phyloP scores from a whole-genome alignment of 257 asterid genomes.

The Forsythia suspensa region DNA sequence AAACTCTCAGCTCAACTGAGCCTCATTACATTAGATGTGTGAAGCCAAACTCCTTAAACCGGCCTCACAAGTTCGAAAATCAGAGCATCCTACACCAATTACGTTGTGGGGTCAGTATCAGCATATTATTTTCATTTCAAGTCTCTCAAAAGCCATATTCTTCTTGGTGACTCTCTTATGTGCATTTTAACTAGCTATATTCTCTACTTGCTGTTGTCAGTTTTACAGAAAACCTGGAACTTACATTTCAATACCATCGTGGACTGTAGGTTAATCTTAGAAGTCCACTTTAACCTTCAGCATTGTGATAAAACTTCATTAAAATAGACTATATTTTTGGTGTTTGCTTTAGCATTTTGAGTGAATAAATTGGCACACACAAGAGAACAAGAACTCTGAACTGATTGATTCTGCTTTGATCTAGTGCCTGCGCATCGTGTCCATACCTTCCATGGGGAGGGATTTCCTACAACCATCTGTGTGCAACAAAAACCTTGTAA shows the following conservation, averaged over 20 bases:
- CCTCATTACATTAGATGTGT: conserved; percentile 97
- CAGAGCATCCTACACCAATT: conserved; percentile 93
- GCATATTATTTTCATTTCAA: conserved; percentile 18
- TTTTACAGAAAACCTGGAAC: not conserved
- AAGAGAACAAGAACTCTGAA: conserved; percentile 6
- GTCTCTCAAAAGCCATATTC: conserved; percentile 10
- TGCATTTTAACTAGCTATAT: conserved; percentile 21
- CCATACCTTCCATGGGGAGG: conserved; percentile 14
- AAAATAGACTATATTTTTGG: not conserved
- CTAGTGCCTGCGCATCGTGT: conserved; percentile 5
- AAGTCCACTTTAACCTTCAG: conserved; percentile 1
- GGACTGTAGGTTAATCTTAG: not conserved
- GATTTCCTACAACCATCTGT: not conserved
- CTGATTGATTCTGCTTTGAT: conserved; percentile 5
- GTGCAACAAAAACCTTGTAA: not conserved
- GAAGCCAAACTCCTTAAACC: conserved; percentile 93
- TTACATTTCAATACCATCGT: not conserved
- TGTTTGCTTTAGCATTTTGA: not conserved
- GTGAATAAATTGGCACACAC: not conserved
- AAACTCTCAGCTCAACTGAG: conserved; percentile 94
- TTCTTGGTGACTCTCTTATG: conserved; percentile 12
- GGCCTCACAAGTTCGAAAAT: conserved; percentile 85
- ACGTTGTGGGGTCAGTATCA: conserved; percentile 96
- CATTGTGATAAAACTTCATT: conserved; percentile 9
- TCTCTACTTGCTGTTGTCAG: not conserved